phyloP scores from a whole-genome alignment of 73 alveolate species.

The Paramecium sonneborni region DNA sequence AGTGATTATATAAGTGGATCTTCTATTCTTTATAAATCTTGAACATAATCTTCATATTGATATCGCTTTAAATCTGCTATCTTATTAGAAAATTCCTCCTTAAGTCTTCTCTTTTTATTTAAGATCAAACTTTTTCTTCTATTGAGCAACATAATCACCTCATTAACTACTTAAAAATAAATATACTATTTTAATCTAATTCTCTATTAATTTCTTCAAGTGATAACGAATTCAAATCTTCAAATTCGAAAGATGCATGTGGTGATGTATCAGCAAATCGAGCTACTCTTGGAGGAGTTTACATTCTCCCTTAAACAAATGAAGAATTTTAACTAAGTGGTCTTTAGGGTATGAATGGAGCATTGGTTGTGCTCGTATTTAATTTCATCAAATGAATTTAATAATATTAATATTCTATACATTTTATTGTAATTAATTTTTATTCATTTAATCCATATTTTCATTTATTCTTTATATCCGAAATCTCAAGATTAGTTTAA shows the following conservation, averaged over 20 bases:
- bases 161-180: conserved; percentile 21
- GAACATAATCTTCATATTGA: neutral
- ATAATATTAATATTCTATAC: neutral
- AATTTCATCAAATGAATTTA: neutral
- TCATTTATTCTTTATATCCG: no score
- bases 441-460: neutral
- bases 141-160: conserved; percentile 33
- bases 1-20: conserved; percentile 34
- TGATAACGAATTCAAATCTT: conserved; percentile 11
- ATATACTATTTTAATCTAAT: conserved; percentile 37
- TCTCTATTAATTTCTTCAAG: conserved; percentile 45
- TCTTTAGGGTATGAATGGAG: neutral
- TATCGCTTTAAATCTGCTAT: conserved; percentile 18
- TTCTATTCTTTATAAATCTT: conserved; percentile 4
- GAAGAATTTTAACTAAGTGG: conserved; percentile 12
- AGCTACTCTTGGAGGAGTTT: conserved; percentile 26
- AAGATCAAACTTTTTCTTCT: conserved; percentile 26
- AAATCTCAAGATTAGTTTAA: no score
- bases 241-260: conserved; percentile 31
- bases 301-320: neutral
- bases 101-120: conserved; percentile 47
- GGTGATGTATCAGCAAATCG: conserved; percentile 3
- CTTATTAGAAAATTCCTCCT: conserved; percentile 36
- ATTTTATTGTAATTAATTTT: neutral
- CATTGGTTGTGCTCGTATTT: neutral